Conservation (phyloP, 345 rosid species). For the Melaleuca quinquenervia region DNA sequence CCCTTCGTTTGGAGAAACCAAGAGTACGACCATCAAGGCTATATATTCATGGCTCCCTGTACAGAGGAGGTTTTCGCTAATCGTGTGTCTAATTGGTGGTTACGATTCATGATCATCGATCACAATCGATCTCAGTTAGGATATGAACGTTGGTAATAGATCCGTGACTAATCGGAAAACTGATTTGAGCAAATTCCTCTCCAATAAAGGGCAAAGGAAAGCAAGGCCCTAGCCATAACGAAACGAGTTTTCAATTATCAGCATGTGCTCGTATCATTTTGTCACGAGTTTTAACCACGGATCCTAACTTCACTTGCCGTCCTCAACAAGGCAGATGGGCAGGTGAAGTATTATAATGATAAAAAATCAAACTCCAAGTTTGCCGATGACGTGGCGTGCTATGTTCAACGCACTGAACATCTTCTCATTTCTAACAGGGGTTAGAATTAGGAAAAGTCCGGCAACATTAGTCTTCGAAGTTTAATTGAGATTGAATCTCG, state of each 20-base stretch:
- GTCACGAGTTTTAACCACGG: not conserved
- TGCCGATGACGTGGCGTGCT: too few relatives aligned
- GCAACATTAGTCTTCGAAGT: too few relatives aligned
- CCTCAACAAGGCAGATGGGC: too few relatives aligned
- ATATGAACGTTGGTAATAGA: not conserved
- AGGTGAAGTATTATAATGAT: too few relatives aligned
- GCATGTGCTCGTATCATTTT: not conserved
- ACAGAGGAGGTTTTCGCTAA: not conserved
- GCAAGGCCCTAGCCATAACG: not conserved
- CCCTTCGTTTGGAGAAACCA: not conserved
- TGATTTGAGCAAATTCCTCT: not conserved
- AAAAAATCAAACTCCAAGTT: too few relatives aligned
- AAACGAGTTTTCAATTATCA: not conserved
- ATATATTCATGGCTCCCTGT: not conserved
- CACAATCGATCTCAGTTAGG: not conserved
- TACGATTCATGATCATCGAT: not conserved
- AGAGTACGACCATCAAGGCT: not conserved
- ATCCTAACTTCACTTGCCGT: too few relatives aligned
- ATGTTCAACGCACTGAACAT: too few relatives aligned
- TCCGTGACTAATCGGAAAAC: not conserved
- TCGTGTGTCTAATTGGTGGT: not conserved
- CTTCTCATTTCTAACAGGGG: too few relatives aligned
- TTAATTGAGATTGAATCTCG: too few relatives aligned
- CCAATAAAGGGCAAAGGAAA: not conserved
- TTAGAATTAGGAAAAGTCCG: too few relatives aligned